Base-by-base conservation (phyloP, 306 rosid species). In the Astragalus membranaceus region DNA sequence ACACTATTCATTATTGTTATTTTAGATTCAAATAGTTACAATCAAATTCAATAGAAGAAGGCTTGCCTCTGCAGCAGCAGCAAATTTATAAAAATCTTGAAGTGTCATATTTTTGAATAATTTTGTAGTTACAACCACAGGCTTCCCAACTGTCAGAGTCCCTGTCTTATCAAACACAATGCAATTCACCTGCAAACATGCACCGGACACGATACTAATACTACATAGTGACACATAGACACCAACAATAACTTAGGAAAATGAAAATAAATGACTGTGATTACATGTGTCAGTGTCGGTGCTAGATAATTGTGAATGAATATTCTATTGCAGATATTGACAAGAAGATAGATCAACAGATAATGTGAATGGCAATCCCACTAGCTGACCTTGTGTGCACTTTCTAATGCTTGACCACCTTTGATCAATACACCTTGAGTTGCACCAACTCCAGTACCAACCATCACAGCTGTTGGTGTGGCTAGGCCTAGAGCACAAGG, bases 401-500 rank as follows among this genome's bases (percentile, higher is more conserved):
- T 87, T 80, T 89, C 96, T 78, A 92, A 79, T 3, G 97, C 97
- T 67, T 81, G 88, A 6, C 97, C 97, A 1, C 97, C 97, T 85
- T 92, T 92, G 80, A 92, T 89, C 69, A 92, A 78, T 29, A 92
- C 89, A 62, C 97, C 97, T 73, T 87, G 96, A 69, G 96, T 80
- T 16, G 97, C 97, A 36, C 97, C 97, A 46, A 92, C 94, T 29
- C 97, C 96, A 3, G 96, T 92, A 26, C 97, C 97, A 48, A 92
- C 97, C 97, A 92, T 89, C 50, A 92, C 90, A 0, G 97, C 96
- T 0, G 97, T 92, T 2, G 97, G 97, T 61, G 97, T 92, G 20
- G 96, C 97, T 11, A 92, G 87, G 74, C 97, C 97, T 29, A 89
- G 79, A 50, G 97, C 96, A 86, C 97, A 92, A 73, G 97, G 97